Percentiles rank a stretch among this genome's conserved stretches.
Evolutionary conservation across 2,329 filamentous ascomycete genomes (phyloP).

Genomic region (Aschersonia sp.): DNA sequence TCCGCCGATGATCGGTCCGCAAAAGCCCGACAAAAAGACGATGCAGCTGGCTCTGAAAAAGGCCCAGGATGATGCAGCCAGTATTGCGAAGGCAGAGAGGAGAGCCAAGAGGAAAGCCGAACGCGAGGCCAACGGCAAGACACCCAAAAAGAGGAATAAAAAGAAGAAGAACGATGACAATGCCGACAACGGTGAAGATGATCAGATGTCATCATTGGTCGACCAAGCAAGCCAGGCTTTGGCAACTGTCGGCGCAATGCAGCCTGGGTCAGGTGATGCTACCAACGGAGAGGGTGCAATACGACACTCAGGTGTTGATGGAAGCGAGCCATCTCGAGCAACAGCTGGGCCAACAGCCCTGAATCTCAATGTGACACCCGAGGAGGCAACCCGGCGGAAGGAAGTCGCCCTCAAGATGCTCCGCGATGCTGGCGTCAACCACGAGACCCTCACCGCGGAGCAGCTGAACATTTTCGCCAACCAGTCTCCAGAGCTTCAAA

Average conservation of each 20-base stretch:
- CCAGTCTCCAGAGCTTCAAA: constrained; percentile 40
- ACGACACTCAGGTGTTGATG: background rate
- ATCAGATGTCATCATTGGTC: constrained; percentile 5
- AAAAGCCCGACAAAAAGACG: constrained; percentile 8
- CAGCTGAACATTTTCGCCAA: constrained; percentile 47
- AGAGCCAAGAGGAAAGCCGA: constrained; percentile 8
- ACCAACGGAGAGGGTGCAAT: background rate
- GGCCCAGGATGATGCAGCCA: constrained; percentile 12
- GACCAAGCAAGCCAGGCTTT: constrained; percentile 3
- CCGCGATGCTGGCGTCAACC: constrained; percentile 31
- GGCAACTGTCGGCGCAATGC: constrained; percentile 1
- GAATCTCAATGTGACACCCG: constrained; percentile 22
- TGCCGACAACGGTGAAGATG: constrained; percentile 7
- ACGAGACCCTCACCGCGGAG: constrained; percentile 34
- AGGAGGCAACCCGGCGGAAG: constrained; percentile 34
- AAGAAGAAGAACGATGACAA: constrained; percentile 9
- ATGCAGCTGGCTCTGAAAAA: constrained; percentile 6
- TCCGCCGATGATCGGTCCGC: constrained; percentile 18
- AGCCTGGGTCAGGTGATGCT: background rate
- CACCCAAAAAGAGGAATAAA: constrained; percentile 14
- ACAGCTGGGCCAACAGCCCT: constrained; percentile 3
- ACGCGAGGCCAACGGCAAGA: constrained; percentile 12
- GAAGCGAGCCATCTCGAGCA: constrained; percentile 2
- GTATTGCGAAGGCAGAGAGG: constrained; percentile 14
- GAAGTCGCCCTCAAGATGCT: constrained; percentile 34